Conservation (phyloP, 2,329 filamentous ascomycete species). For the Canariomyces notabilis region DNA sequence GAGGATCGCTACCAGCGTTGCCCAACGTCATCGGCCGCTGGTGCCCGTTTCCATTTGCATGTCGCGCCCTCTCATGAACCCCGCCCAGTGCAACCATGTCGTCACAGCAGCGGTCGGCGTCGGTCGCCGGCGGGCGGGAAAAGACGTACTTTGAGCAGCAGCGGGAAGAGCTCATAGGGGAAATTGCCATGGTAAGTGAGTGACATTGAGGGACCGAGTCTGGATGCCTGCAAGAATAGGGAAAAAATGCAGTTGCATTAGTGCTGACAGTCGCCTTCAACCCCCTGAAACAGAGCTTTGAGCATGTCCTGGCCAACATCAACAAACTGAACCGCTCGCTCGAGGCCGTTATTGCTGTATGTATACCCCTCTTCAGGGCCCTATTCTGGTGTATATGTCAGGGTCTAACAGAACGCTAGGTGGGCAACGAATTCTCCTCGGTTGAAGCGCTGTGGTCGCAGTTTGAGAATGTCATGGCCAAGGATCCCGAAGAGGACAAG, state of each 20-base stretch:
- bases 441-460: conserved; percentile 96
- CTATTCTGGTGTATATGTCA: too few relatives aligned
- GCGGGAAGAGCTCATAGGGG: conserved; percentile 63
- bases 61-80: background rate
- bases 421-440: conserved; percentile 95
- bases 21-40: too few relatives aligned
- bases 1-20: too few relatives aligned
- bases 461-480: conserved; percentile 93
- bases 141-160: conserved; percentile 73
- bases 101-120: conserved; percentile 28
- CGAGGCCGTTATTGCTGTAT: conserved; percentile 82
- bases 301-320: conserved; percentile 90
- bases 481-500: conserved; percentile 43
- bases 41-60: too few relatives aligned
- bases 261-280: background rate
- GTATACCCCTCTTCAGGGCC: too few relatives aligned
- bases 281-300: conserved; percentile 59
- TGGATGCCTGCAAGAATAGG: background rate
- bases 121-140: conserved; percentile 32
- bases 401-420: too few relatives aligned
- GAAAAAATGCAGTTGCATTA: background rate
- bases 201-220: background rate
- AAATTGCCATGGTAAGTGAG: conserved; percentile 69
- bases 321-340: conserved; percentile 91
- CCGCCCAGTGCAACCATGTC: conserved; percentile 27